Percentiles rank a stretch among this genome's conserved stretches.
Conservation (phyloP, 495 filamentous ascomycete genomes). For the Xylaria grammica region DNA sequence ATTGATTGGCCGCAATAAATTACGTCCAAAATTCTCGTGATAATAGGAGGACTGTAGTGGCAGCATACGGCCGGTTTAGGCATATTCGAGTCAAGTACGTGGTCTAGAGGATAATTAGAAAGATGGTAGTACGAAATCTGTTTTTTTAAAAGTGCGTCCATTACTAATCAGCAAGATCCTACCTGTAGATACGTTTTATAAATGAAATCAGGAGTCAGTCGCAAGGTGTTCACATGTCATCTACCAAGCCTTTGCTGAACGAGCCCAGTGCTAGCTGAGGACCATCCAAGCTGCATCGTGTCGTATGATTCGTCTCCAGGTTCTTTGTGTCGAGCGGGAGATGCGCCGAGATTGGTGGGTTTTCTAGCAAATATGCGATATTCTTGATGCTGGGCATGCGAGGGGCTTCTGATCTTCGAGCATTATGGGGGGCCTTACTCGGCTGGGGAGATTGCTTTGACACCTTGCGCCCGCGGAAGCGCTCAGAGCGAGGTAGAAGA, state of each 20-base stretch:
- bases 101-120: too few species aligned
- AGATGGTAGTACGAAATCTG: too few species aligned
- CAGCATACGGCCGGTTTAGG: too few species aligned
- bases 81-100: too few species aligned
- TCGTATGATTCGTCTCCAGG: neutral
- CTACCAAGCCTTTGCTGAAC: neutral
- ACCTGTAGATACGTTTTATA: too few species aligned
- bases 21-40: too few species aligned
- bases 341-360: neutral
- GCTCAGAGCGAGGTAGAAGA: neutral
- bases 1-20: too few species aligned
- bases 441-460: neutral
- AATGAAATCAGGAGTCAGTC: too few species aligned
- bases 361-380: neutral
- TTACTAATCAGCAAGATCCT: too few species aligned
- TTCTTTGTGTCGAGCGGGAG: neutral
- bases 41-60: too few species aligned
- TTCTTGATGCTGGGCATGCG: neutral
- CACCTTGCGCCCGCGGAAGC: neutral
- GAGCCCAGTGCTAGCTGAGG: neutral
- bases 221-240: slow-evolving; percentile 9
- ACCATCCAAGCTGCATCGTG: neutral
- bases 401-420: slow-evolving; percentile 1
- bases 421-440: neutral
- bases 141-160: too few species aligned